Conservation (phyloP, 2,329 filamentous ascomycete species). For the Aspergillus flavus region DNA sequence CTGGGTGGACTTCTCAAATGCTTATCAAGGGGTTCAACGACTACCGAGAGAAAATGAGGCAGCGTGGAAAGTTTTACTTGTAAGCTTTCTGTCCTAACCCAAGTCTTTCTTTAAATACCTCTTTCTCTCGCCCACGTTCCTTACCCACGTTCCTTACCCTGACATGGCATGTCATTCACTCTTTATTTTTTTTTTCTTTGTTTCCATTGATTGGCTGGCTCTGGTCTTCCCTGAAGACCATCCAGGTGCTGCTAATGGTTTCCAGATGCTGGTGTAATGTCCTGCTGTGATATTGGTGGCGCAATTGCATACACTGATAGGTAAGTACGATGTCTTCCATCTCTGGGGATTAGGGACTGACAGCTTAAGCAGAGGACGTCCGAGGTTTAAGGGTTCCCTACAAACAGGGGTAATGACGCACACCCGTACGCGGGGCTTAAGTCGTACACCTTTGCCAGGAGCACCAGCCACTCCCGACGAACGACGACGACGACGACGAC, state of each 20-base stretch:
- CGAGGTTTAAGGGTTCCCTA: constrained; percentile 15
- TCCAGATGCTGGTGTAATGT: constrained; percentile 20
- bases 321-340: constrained; percentile 13
- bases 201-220: constrained; percentile 14
- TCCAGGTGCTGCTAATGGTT: constrained; percentile 22
- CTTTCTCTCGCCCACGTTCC: constrained; percentile 5
- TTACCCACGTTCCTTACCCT: constrained; percentile 7
- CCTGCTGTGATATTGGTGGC: constrained; percentile 24
- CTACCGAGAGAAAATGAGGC: constrained; percentile 2
- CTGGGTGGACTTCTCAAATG: constrained; percentile 5
- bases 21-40: neutral
- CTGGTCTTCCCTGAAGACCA: constrained; percentile 16
- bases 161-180: constrained; percentile 2
- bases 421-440: constrained; percentile 19
- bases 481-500: neutral
- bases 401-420: constrained; percentile 20
- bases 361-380: constrained; percentile 11
- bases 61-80: constrained; percentile 6
- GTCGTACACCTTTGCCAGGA: constrained; percentile 18
- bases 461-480: constrained; percentile 11
- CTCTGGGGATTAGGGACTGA: neutral
- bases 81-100: constrained; percentile 6
- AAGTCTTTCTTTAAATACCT: neutral
- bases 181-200: constrained; percentile 12
- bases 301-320: constrained; percentile 8